Percentiles rank a stretch among this genome's conserved stretches.
These are phyloP conservation scores for Xeromyces bisporus DNA, from an alignment of 495 filamentous ascomycete species.

Conservation along the genomic window DNA sequence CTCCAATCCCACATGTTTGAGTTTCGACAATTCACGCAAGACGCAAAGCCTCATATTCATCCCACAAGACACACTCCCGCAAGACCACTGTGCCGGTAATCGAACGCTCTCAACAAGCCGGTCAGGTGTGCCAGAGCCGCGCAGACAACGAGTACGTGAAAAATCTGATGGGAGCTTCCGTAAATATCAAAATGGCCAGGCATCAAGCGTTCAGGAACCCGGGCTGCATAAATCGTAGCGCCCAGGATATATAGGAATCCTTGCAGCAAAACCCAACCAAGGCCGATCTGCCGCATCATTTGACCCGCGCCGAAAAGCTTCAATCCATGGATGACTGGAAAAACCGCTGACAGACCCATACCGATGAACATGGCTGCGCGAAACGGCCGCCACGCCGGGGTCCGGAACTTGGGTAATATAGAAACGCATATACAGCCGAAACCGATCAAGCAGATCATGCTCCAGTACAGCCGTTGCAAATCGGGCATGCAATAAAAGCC, in stretches of 20 bases:
- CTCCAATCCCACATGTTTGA: not conserved
- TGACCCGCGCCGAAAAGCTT: constrained; percentile 37
- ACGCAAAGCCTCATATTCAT: constrained; percentile 5
- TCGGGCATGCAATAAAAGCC: constrained; percentile 54
- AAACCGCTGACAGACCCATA: constrained; percentile 68
- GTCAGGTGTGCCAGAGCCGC: constrained; percentile 40
- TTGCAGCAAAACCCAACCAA: constrained; percentile 65
- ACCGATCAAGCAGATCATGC: constrained; percentile 64
- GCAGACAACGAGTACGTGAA: constrained; percentile 46
- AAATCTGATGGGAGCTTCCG: constrained; percentile 47
- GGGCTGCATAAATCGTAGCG: constrained; percentile 62
- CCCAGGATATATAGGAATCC: constrained; percentile 76
- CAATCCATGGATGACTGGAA: constrained; percentile 66
- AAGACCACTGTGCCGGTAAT: constrained; percentile 33
- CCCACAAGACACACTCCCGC: constrained; percentile 18
- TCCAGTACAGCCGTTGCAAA: constrained; percentile 53
- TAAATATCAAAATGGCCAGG: constrained; percentile 43
- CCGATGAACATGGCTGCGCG: constrained; percentile 82
- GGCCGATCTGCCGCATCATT: constrained; percentile 56
- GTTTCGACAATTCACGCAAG: not conserved
- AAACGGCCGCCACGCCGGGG: constrained; percentile 66
- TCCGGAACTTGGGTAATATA: constrained; percentile 62
- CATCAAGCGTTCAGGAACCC: constrained; percentile 31
- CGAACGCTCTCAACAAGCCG: constrained; percentile 40
- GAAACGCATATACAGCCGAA: constrained; percentile 58